Evolutionary conservation across 1,139 yeast species (phyloP).

Genomic region (Candida anutae): DNA sequence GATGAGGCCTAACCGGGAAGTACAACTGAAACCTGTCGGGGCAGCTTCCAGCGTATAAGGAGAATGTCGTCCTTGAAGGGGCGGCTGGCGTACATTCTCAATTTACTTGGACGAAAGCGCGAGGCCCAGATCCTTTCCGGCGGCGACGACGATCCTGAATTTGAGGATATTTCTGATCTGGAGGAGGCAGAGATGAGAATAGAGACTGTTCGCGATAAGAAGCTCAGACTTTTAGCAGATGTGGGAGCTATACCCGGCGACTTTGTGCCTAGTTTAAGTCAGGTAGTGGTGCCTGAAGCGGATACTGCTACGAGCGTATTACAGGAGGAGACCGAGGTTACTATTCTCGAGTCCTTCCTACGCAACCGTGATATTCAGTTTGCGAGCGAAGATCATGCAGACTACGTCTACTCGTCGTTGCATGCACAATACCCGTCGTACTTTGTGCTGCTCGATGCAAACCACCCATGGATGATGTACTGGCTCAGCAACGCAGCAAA

Average conservation of each 20-base stretch:
- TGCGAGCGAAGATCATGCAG: constrained; percentile 8
- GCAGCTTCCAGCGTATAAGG: too few species aligned
- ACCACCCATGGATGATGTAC: constrained; percentile 84
- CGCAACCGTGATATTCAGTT: constrained; percentile 5
- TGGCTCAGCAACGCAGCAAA: constrained; percentile 63
- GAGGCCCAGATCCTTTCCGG: too few species aligned
- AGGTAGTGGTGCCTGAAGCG: too few species aligned
- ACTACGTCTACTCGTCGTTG: constrained; percentile 22
- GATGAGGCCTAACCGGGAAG: constrained; percentile 1
- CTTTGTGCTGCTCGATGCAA: constrained; percentile 62
- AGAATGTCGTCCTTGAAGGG: too few species aligned
- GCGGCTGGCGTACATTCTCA: constrained; percentile 8
- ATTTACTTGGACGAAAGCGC: constrained; percentile 7
- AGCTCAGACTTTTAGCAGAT: too few species aligned
- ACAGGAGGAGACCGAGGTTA: constrained; percentile 9
- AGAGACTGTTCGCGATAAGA: too few species aligned
- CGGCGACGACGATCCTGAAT: too few species aligned
- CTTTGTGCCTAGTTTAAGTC: too few species aligned
- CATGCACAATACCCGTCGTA: constrained; percentile 38
- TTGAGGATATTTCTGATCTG: too few species aligned
- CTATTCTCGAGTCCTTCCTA: constrained; percentile 7
- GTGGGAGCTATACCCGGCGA: too few species aligned
- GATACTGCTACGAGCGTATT: constrained; percentile 7
- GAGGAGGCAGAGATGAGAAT: too few species aligned
- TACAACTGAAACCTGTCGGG: too few species aligned